Base-by-base conservation (phyloP, 2,329 filamentous ascomycete genomes). In the Ascochyta fabae region DNA sequence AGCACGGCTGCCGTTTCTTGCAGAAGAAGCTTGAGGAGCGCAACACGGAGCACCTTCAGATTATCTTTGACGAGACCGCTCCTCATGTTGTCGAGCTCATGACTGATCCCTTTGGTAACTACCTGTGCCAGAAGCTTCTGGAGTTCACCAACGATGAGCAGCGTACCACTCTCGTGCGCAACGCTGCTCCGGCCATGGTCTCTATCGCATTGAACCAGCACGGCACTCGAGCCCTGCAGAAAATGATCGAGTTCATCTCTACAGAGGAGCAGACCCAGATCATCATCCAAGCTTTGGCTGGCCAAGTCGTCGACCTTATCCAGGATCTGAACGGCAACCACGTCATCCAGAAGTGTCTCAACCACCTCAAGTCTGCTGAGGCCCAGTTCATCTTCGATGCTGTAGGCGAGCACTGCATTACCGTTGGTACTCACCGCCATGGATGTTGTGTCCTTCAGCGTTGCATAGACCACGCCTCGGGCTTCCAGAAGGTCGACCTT, bases 301-400 rank as follows among this genome's bases (percentile, higher is more conserved):
- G 87, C 73, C 87, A 91, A 57, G 95, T 99, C 44, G 95, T 99
- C 19, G 89, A 95, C 67, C 84, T 99, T 50, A 97, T 99, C 59
- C 92, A 99, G 75, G 95, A 99, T 68, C 83, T 99, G 48, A 99
- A 99, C 72, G 95, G 95, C 75, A 99, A 99, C 70, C 95, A 99
- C 70, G 95, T 99, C 69, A 97, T 99, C 62, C 95, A 99, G 79
- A 99, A 99, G 80, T 99, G 95, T 71, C 85, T 99, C 49, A 99
- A 98, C 80, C 96, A 96, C 76, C 88, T 99, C 35, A 89, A 87
- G 61, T 83, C 92, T 1, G 80, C 85, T 45, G 90, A 98, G 75
- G 91, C 93, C 12, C 89, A 96, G 74, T 99, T 99, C 82, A 98
- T 99, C 73, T 98, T 98, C 68, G 90, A 95, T 69, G 93, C 94